Base-by-base conservation (phyloP, 306 rosid species). In the Pyrus betulifolia region DNA sequence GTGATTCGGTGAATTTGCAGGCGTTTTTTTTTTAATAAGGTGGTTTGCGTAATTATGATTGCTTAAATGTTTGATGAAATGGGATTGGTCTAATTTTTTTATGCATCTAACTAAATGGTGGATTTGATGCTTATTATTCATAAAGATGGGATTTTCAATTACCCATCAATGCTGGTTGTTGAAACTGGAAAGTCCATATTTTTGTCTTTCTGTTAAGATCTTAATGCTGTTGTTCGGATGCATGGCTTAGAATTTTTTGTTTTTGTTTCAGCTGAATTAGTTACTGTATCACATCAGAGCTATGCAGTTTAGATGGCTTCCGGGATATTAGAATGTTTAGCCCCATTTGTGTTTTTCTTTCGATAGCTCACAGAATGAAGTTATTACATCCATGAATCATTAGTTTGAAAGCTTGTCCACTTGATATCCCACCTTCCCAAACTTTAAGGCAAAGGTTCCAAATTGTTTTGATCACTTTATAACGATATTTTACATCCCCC, bases 1-100 rank as follows among this genome's bases (percentile, higher is more conserved):
- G 67, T 51, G 42, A 19, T 68, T 46, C 22, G 13, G 52, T 40
- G 6, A 15, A 59, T 25, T 72, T 59, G 28, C 9, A 11, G 22
- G 19, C 14, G 9, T 61, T 57, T 55, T 74, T 64, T 35, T 61
- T 55, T 74, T 63, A 55, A 64, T 21, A 28, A 82, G 66, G 80
- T 65, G 35, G 23, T 23, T 59, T 60, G 8, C 61, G 4, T 44
- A 19, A 12, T 61, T 74, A n/a, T n/a, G 33, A 42, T 40, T 67
- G 55, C 42, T 67, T n/a, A n/a, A 5, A 11, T 31, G 23, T 12
- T 40, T 73, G 38, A 19, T 30, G 60, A 11, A 14, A 33, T 74
- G 18, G 14, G 8, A 33, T 67, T 59, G 9, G 31, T 44, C 6
- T 75, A 17, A 12, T 46, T 67, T 18, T 18, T 63, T 51, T 59